Evolutionary conservation across 768 basidiomycete genomes (phyloP), one percentile per base, ranked within the genome.

Genomic region (Dioszegia aurantiaca): DNA sequence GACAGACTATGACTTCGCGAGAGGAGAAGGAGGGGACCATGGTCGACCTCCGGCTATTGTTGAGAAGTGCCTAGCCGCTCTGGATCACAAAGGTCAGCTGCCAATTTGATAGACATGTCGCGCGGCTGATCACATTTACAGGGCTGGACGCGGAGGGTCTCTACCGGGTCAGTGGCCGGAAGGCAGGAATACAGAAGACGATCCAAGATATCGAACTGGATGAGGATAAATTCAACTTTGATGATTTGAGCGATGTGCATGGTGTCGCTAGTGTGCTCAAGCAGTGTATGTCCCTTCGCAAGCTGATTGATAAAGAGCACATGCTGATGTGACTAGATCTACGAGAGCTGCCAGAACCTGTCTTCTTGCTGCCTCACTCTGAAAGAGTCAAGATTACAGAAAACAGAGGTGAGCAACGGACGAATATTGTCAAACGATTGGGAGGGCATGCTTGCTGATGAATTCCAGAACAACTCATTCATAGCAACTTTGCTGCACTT

Each of bases 161-260:
- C 6, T 75, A 77, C 51, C 61, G 76, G 0, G 64, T 77, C 44
- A 74, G 72, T 45, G 74, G 72, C 19, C 54, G 91, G 52, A 88
- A 89, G 77, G 87, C 92, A 16, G 77, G 86, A 58, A 86, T 94
- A 24, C 89, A 90, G 72, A 82, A 86, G 89, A 77, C 93, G 58
- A 86, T 88, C 74, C 89, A 88, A 65, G 88, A 87, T 67, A 85
- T 93, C 55, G 91, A 95, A 75, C 83, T 85, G 62, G 86, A 92
- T 67, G 91, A 94, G 75, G 76, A 78, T 26, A 79, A 79, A 12
- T 94, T 92, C 73, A 78, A 81, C 51, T 90, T 95, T 75, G 30
- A 36, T 21, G 80, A 83, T 9, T 79, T 77, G 5, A 89, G 92
- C 61, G 92, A 95, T 69, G 81, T 92, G 1, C 89, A 84, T 72